These are phyloP conservation scores for Sextonia rubra DNA, from an alignment of 164 flowering plant genomes.

Conservation along the genomic window DNA sequence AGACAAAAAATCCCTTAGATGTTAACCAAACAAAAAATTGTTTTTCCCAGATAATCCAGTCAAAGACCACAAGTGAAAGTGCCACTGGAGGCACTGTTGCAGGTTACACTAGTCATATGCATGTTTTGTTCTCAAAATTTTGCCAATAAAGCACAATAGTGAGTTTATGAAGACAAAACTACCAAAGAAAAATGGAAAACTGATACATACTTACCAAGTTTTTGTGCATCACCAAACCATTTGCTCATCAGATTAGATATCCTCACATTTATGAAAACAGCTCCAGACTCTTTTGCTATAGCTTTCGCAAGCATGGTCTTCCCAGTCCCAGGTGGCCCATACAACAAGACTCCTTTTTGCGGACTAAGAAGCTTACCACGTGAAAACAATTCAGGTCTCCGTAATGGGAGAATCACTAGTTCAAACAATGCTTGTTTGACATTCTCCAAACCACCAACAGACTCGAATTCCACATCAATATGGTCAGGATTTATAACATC, in stretches of 20 bases:
- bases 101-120: no score
- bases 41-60: no score
- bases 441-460: constrained; percentile 77
- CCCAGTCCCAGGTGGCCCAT: constrained; percentile 23
- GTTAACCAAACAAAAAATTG: no score
- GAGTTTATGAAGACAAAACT: not conserved
- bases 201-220: constrained; percentile 50
- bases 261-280: constrained; percentile 84
- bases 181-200: not conserved
- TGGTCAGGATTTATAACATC: constrained; percentile 85
- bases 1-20: no score
- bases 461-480: constrained; percentile 71
- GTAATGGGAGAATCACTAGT: constrained; percentile 67
- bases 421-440: constrained; percentile 69
- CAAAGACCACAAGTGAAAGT: no score
- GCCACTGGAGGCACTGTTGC: no score
- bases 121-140: no score
- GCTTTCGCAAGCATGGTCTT: constrained; percentile 58
- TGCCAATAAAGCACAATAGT: no score
- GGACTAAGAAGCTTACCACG: constrained; percentile 73
- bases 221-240: constrained; percentile 97
- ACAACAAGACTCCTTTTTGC: constrained; percentile 73
- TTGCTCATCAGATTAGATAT: constrained; percentile 87
- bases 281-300: constrained; percentile 87
- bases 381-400: constrained; percentile 73